These are phyloP conservation scores for Didymella keratinophila DNA, from an alignment of 2,329 filamentous ascomycete genomes.

Conservation along the genomic window DNA sequence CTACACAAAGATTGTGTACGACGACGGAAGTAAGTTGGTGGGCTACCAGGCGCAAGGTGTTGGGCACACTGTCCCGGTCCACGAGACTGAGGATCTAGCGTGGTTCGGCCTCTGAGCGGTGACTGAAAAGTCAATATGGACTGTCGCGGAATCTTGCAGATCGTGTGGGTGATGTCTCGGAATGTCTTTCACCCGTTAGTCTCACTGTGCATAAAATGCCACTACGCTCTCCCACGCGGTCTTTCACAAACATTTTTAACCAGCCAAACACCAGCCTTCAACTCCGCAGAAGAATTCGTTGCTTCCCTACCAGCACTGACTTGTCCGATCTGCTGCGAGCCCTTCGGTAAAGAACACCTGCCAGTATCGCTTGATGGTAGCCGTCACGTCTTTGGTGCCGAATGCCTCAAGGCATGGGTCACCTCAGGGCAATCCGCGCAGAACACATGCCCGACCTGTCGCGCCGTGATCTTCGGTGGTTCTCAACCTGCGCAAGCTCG, in stretches of 20 bases:
- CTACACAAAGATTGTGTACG: conserved; percentile 41
- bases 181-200: neutral
- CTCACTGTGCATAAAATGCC: neutral
- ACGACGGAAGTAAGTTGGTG: conserved; percentile 36
- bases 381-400: neutral
- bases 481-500: neutral
- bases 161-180: neutral
- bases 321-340: neutral
- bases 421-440: neutral
- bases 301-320: neutral
- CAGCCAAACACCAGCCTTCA: neutral
- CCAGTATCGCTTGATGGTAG: neutral
- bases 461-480: neutral
- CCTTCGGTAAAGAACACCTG: neutral
- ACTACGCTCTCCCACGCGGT: neutral
- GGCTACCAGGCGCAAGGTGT: conserved; percentile 35
- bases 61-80: conserved; percentile 37
- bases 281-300: neutral
- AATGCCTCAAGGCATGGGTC: too few species aligned
- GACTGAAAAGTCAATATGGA: neutral
- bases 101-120: conserved; percentile 13
- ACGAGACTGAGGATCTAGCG: conserved; percentile 12
- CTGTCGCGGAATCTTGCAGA: neutral
- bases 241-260: neutral
- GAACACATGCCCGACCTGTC: neutral